Conservation (phyloP, 2,329 filamentous ascomycete genomes). For the Pyrenochaeta sp. region DNA sequence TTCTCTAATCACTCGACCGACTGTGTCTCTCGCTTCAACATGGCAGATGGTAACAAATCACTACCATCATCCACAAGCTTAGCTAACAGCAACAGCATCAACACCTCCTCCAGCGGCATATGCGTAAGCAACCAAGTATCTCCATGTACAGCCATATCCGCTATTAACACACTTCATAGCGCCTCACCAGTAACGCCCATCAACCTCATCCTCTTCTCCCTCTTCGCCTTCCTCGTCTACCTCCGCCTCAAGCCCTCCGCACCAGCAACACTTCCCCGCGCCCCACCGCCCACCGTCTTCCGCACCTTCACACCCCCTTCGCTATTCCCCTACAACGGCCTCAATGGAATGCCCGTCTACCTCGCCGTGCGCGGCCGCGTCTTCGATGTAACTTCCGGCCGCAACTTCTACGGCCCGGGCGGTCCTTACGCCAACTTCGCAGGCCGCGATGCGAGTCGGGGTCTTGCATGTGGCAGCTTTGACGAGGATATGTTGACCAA, state of each 20-base stretch:
- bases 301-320: constrained; percentile 84
- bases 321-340: constrained; percentile 86
- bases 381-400: constrained; percentile 86
- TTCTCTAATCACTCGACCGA: neutral
- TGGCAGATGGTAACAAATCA: constrained; percentile 38
- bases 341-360: constrained; percentile 77
- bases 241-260: constrained; percentile 65
- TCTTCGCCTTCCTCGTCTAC: constrained; percentile 66
- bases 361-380: constrained; percentile 90
- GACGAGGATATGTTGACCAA: constrained; percentile 95
- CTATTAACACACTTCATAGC: constrained; percentile 47
- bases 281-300: constrained; percentile 79
- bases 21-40: constrained; percentile 11
- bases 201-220: constrained; percentile 67
- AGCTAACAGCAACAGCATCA: constrained; percentile 61
- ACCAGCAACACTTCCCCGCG: constrained; percentile 61
- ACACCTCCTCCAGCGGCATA: constrained; percentile 63
- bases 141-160: neutral
- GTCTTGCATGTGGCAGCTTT: constrained; percentile 90
- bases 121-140: constrained; percentile 49
- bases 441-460: constrained; percentile 86
- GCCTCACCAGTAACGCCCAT: constrained; percentile 66
- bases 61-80: neutral
- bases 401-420: constrained; percentile 95
- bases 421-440: constrained; percentile 97